Base-by-base conservation (phyloP, 2,329 filamentous ascomycete species). In the Clonostachys rosea region DNA sequence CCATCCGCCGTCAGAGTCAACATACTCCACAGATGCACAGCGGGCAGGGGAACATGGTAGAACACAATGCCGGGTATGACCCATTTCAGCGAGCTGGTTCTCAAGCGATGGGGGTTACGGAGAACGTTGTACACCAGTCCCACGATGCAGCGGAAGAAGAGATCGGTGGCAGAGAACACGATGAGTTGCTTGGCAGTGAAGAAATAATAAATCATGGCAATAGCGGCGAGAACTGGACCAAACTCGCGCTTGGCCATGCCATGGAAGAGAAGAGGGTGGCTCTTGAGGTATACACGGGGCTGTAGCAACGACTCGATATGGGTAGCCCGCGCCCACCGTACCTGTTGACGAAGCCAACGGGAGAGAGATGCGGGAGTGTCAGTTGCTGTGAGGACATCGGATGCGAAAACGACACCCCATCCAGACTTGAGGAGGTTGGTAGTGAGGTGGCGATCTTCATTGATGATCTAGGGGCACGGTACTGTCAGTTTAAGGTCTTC, bases 361-460 rank as follows among this genome's bases (percentile, higher is more conserved):
- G 54, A 45, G 9, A 58, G 44, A 4, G 54, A 57, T 2, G 55
- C 55, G 1, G 56, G 56, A 3, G 56, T 57, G 14, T 58, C 56
- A 3, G 56, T 58, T 6, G 51, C 43, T 2, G 55, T 49, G 9
- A 56, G 50, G 7, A 58, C 58, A 45, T 58, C 58, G 4, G 56
- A 53, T n/a, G 59, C 55, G 44, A 60, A 60, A 17, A 56, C 50
- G 8, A 55, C 56, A 17, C 59, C 58, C 59, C 59, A 61, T 42
- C 56, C 56, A 13, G 55, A 54, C 8, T 42, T 36, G 7, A 58
- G 53, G 5, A 58, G 56, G 35, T 56, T 55, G 11, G 56, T 58
- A 4, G 56, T 58, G n/a, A 58, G 48, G 40, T 57, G 55, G 5
- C 56, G 51, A 40, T 58, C 56, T 20, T 58, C 56, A 48, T 58